phyloP scores from a whole-genome alignment of 257 asterid genomes.

The Solanum chiquidenum region DNA sequence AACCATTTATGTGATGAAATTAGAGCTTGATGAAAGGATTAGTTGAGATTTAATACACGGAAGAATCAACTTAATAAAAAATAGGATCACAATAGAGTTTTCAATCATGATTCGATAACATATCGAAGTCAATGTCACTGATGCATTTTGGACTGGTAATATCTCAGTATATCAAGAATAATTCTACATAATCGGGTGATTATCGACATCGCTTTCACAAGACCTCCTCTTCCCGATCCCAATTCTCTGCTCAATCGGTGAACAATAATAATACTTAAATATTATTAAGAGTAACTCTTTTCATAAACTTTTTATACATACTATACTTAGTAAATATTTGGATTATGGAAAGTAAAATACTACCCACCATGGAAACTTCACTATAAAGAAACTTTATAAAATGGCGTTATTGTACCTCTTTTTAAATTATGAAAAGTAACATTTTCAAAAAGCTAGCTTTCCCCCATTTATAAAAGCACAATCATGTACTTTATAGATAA shows the following conservation, averaged over 20 bases:
- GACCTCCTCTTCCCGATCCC: background rate
- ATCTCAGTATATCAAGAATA: background rate
- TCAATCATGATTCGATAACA: background rate
- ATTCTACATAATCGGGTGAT: background rate
- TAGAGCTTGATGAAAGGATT: background rate
- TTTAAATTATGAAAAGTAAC: background rate
- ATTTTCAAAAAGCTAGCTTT: background rate
- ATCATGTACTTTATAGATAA: background rate
- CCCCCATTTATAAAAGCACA: background rate
- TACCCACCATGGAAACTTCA: background rate
- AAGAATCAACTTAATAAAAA: background rate
- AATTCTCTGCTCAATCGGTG: background rate
- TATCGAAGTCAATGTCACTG: background rate
- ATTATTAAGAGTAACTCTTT: background rate
- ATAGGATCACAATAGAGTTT: background rate
- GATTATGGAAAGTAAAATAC: too few relatives aligned
- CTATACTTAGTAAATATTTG: too few relatives aligned
- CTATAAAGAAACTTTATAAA: background rate
- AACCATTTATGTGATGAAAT: background rate
- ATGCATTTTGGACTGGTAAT: fast-evolving
- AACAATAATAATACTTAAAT: background rate
- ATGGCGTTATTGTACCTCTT: background rate
- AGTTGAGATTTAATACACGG: background rate
- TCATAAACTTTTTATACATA: too few relatives aligned
- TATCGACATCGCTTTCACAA: background rate